phyloP scores from a whole-genome alignment of 2,329 filamentous ascomycete genomes.

The Aspergillus cejpii region DNA sequence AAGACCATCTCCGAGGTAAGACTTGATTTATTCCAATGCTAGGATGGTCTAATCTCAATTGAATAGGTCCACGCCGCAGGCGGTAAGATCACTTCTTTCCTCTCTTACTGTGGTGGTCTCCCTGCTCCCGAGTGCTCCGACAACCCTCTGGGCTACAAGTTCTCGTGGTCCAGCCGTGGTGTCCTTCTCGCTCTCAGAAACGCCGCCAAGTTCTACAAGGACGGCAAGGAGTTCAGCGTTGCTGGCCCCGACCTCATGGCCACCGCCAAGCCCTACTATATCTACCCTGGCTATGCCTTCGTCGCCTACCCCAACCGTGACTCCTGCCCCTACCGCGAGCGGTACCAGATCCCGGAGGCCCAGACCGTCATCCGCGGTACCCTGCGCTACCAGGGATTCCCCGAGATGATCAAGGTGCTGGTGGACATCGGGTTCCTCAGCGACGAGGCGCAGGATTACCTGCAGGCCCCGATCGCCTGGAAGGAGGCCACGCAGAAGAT shows the following conservation, averaged over 20 bases:
- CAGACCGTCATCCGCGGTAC: constrained; percentile 80
- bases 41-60: neutral
- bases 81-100: constrained; percentile 76
- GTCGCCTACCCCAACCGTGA: constrained; percentile 93
- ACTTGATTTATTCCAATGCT: too few species aligned
- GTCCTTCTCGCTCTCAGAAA: constrained; percentile 83
- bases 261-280: constrained; percentile 79
- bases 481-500: constrained; percentile 77
- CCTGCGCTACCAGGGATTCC: constrained; percentile 81
- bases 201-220: constrained; percentile 73
- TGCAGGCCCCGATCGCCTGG: constrained; percentile 67
- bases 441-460: constrained; percentile 59
- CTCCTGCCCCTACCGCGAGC: constrained; percentile 76
- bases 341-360: constrained; percentile 87
- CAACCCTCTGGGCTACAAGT: constrained; percentile 92
- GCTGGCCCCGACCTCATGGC: constrained; percentile 68
- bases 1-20: constrained; percentile 61
- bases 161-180: constrained; percentile 73
- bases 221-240: constrained; percentile 66
- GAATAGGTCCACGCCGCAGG: constrained; percentile 72
- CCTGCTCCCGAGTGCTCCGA: constrained; percentile 67
- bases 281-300: constrained; percentile 81
- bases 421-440: constrained; percentile 85
- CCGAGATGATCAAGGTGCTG: constrained; percentile 78
- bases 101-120: constrained; percentile 78